Evolutionary conservation across 1,284 basidiomycete genomes (phyloP), one percentile per base, ranked within the genome.

Genomic region (Vanrija humicola): DNA sequence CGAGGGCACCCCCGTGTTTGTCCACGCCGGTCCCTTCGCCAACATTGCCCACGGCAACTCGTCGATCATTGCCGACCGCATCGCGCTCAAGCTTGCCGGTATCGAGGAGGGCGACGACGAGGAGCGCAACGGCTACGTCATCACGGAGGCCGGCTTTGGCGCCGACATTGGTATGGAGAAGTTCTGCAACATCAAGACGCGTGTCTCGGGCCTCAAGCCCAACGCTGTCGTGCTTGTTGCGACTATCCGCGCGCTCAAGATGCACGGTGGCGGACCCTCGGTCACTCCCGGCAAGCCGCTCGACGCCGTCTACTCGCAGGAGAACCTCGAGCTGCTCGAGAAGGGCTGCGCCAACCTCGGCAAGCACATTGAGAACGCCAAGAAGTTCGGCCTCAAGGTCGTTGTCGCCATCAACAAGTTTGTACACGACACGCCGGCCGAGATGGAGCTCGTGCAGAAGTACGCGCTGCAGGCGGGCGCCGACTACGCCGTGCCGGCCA

Each of bases 41-140:
- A 98, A 98, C 82, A 98, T 98, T 69, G 95, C 95, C 3, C 95
- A 98, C 75, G 95, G 95, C 56, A 98, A 98, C 81, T 98, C 94
- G 15, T 98, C 94, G 46, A 97, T 98, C 76, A 84, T 98, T 48
- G 95, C 95, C 25, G 95, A 98, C 76, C 86, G 88, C 50, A 87
- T 98, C 54, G 95, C 95, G 42, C 83, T 98, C 68, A 98, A 98
- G 80, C 86, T 98, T 39, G 96, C 93, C 8, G 95, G 95, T 65
- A 87, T 87, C n/a, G 95, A 98, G 76, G 83, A 89, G 65, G 94
- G 93, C 52, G 95, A 98, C 69, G 79, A 84, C 1, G 67, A 85
- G 10, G 86, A 88, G 54, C 85, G 86, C 56, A 85, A 87, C 44
- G 95, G 95, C 38, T 98, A 97, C 69, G 96, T 98, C 56, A 86